Evolutionary conservation across 768 basidiomycete species (phyloP).

Genomic region (Lactifluus volemus): DNA sequence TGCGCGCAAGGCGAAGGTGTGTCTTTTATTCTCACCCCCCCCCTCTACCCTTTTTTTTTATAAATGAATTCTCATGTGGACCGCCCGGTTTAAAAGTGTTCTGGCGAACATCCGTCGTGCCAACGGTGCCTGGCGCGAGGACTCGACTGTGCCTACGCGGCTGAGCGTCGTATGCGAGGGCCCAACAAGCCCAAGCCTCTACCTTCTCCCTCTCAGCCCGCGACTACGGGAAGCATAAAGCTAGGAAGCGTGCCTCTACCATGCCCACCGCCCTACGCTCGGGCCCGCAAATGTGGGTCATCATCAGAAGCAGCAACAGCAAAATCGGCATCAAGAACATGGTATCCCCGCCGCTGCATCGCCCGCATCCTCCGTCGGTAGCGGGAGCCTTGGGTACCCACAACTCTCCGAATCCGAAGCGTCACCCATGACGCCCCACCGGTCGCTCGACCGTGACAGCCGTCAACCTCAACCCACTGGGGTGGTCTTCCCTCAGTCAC

Average conservation of each 20-base stretch:
- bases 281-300: background rate
- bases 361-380: conserved; percentile 7
- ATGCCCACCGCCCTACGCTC: conserved; percentile 9
- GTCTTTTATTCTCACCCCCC: conserved; percentile 13
- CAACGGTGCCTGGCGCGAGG: conserved; percentile 53
- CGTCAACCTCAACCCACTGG: background rate
- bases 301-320: background rate
- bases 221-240: background rate
- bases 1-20: conserved; percentile 63
- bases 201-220: background rate
- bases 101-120: conserved; percentile 62
- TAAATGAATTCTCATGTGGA: background rate
- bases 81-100: conserved; percentile 39
- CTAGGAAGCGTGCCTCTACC: conserved; percentile 11
- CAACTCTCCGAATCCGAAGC: conserved; percentile 9
- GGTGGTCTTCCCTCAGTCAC: background rate
- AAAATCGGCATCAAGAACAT: background rate
- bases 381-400: background rate
- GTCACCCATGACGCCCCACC: conserved; percentile 16
- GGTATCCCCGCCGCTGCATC: background rate
- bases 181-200: conserved; percentile 45
- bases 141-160: conserved; percentile 55
- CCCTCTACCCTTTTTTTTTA: background rate
- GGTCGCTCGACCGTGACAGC: background rate
- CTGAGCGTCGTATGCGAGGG: conserved; percentile 55